Evolutionary conservation across 2,329 filamentous ascomycete genomes (phyloP), one percentile per base, ranked within the genome.

Genomic region (Phialophora verrucosa): DNA sequence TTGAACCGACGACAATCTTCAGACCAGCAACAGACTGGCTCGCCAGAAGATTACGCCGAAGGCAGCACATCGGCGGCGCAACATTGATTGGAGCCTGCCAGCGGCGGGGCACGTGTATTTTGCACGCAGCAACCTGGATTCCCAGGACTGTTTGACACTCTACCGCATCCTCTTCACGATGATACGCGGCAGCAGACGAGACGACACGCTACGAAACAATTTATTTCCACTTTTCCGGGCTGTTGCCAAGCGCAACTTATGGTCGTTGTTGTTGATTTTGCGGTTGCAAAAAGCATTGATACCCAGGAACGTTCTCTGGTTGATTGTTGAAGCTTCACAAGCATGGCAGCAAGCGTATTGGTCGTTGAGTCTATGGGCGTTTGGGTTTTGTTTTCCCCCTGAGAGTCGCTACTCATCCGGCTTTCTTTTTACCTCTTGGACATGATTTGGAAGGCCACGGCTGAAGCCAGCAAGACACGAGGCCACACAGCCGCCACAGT

Each of bases 31-130:
- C 17, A 56, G 14, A 38, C 14, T 27, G 59, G 32, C n/a, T 44
- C 57, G 6, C 53, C 58, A 4, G 69, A 69, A 35, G 70, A 72
- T 35, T 60, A 49, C 54, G 69, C 42, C 1, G 69, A 72, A 65
- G 70, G 69, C 25, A 59, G 35, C 12, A 44, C 67, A 4, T 64
- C 65, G n/a, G 31, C 10, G 27, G 42, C 66, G 23, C 66, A 20
- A 17, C 54, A 27, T 32, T 53, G 23, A 20, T 59, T 20, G 38
- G 38, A 42, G 38, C 6, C 6, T 17, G 38, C 1, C 14, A 42
- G 35, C 14, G 14, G 14, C 1, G 14, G 4, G 3, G 35, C 17
- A 44, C 17, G 17, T n/a, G 38, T n/a, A 3, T n/a, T n/a, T n/a
- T 20, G 2, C 38, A 44, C 38, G 38, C 5, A 44, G 38, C 38